Percentiles rank a stretch among this genome's conserved stretches.
These are phyloP conservation scores for Madurella fahalii DNA, from an alignment of 2,329 filamentous ascomycete genomes.

Conservation along the genomic window DNA sequence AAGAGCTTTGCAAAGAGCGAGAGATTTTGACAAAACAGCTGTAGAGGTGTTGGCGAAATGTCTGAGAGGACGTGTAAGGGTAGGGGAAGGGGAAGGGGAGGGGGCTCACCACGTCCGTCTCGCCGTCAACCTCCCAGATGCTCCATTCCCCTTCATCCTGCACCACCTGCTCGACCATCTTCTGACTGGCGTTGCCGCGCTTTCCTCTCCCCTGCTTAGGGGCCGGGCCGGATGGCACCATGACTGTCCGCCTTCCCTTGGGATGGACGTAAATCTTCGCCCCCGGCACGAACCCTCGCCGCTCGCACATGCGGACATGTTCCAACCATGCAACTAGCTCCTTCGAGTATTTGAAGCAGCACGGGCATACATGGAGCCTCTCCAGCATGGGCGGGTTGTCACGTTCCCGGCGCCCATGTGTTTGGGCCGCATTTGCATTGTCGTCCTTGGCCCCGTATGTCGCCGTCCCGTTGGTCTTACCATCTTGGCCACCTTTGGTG, in stretches of 20 bases:
- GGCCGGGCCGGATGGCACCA: constrained; percentile 30
- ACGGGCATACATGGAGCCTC: constrained; percentile 79
- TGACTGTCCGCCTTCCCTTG: constrained; percentile 39
- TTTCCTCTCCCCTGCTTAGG: constrained; percentile 36
- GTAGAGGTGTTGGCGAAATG: neutral
- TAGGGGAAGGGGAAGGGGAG: neutral
- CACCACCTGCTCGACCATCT: constrained; percentile 42
- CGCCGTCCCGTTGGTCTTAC: constrained; percentile 10
- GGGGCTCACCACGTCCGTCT: constrained; percentile 65
- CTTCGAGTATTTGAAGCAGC: constrained; percentile 88
- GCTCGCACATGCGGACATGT: constrained; percentile 56
- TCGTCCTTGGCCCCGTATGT: constrained; percentile 26
- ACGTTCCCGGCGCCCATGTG: constrained; percentile 26
- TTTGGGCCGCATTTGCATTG: constrained; percentile 28
- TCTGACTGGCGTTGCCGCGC: constrained; percentile 31
- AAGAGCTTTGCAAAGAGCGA: constrained; percentile 97
- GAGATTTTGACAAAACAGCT: constrained; percentile 90
- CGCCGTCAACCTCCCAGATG: constrained; percentile 90
- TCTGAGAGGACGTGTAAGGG: neutral
- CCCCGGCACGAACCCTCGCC: constrained; percentile 54
- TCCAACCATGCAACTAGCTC: constrained; percentile 56
- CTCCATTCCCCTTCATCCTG: constrained; percentile 69
- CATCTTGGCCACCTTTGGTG: constrained; percentile 17
- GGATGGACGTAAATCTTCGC: constrained; percentile 68
- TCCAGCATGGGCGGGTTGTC: constrained; percentile 49